Evolutionary conservation across 768 basidiomycete species (phyloP).

Genomic region (Phlebiopsis gigantea): DNA sequence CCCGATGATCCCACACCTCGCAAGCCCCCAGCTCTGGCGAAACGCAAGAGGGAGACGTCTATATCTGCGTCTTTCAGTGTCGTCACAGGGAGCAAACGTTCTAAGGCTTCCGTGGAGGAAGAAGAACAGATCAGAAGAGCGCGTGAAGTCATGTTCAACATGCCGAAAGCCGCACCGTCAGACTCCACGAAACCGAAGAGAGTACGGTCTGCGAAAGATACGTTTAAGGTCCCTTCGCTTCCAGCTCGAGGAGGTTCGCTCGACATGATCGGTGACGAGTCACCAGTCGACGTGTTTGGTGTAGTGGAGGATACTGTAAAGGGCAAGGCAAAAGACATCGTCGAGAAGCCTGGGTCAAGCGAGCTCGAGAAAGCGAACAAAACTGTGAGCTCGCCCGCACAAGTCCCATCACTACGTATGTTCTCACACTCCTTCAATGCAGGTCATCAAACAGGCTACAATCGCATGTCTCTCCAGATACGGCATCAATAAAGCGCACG

Average conservation of each 20-base stretch:
- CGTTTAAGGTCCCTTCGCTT: constrained; percentile 22
- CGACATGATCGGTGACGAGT: constrained; percentile 13
- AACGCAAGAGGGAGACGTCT: constrained; percentile 20
- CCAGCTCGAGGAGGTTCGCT: constrained; percentile 6
- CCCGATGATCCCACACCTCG: constrained; percentile 82
- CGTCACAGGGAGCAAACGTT: constrained; percentile 16
- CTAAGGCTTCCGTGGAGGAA: constrained; percentile 13
- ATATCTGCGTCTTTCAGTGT: constrained; percentile 12
- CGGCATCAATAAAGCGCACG: constrained; percentile 31
- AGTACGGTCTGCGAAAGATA: constrained; percentile 9
- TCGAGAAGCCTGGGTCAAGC: constrained; percentile 29
- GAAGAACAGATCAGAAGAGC: constrained; percentile 31
- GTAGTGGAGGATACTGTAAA: constrained; percentile 15
- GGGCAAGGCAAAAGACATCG: constrained; percentile 36
- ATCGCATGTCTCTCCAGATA: constrained; percentile 27
- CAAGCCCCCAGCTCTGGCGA: constrained; percentile 42
- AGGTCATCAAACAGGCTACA: constrained; percentile 38
- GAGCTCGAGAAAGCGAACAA: constrained; percentile 57
- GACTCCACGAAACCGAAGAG: constrained; percentile 15
- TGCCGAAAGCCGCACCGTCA: constrained; percentile 26
- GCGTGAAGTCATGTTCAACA: constrained; percentile 32
- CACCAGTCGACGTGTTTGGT: not conserved
- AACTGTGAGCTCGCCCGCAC: constrained; percentile 47
- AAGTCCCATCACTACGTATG: not conserved
- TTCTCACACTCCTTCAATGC: too few relatives aligned